Conservation (phyloP, 108 stramenopile species). For the Licmophora abbreviata region DNA sequence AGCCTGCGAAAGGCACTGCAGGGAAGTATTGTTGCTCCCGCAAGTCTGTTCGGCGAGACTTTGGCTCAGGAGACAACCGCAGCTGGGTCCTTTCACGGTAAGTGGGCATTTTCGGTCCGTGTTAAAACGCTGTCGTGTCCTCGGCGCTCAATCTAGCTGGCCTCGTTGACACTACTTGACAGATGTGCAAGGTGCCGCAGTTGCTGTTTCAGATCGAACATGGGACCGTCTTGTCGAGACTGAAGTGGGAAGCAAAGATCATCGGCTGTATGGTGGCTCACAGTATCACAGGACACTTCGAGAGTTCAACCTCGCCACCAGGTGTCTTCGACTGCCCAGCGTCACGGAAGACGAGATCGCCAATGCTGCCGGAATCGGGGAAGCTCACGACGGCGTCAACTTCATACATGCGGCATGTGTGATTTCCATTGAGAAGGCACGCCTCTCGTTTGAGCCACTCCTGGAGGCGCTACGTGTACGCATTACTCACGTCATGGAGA, state of each 20-base stretch:
- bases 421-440: conserved; percentile 89
- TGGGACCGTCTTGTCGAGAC: conserved; percentile 55
- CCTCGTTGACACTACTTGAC: neutral
- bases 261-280: conserved; percentile 83
- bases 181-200: conserved; percentile 57
- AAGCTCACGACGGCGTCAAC: conserved; percentile 90
- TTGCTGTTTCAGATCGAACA: conserved; percentile 64
- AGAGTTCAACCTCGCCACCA: conserved; percentile 83
- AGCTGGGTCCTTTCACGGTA: conserved; percentile 77
- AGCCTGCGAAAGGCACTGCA: conserved; percentile 65
- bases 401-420: conserved; percentile 89
- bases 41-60: conserved; percentile 81
- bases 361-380: conserved; percentile 89
- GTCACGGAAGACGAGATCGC: conserved; percentile 91
- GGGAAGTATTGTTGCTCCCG: conserved; percentile 78
- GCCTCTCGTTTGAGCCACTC: conserved; percentile 75
- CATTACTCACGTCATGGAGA: conserved; percentile 79
- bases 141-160: conserved; percentile 1
- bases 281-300: conserved; percentile 87
- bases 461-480: conserved; percentile 60
- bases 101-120: conserved; percentile 8
- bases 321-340: conserved; percentile 71
- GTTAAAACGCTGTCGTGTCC: neutral
- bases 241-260: conserved; percentile 61
- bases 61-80: conserved; percentile 67